Base-by-base conservation (phyloP, 106 monocot genomes). In the Narthecium ossifragum region DNA sequence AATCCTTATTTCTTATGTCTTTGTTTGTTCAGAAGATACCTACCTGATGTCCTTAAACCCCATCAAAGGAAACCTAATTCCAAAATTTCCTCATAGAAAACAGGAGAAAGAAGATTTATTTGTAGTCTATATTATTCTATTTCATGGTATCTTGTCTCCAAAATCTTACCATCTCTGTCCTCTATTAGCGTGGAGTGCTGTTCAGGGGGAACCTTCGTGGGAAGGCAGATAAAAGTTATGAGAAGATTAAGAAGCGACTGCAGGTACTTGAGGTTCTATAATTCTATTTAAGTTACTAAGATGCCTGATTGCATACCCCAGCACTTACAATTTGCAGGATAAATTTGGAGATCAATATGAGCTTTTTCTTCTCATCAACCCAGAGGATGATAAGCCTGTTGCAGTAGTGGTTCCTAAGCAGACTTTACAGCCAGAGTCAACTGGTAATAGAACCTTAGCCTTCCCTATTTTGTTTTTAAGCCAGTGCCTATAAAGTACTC, bases 121-220 rank as follows among this genome's bases (percentile, higher is more conserved):
- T 43, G 14, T 43, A 18, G 11, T 4, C 6, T 18, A 10, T 17
- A 43, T 17, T 43, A 43, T 34, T 11, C 34, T 8, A 31, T 31
- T 46, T 6, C 6, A 26, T 57, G 34, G 10, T 56, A n/a, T n/a
- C n/a, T n/a, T n/a, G n/a, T 41, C 8, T 34, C 30, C 51, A 26
- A 25, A 20, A 14, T 40, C 21, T 26, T 51, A 5, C 31, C 41
- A 6, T 13, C 21, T 60, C 18, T 31, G 4, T 63, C 45, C n/a
- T 69, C 56, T 41, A 26, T 55, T 41, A 94, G 94, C 80, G 80
- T 57, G 94, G 94, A 54, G 70, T 89, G 37, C 51, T 94, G 57
- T 94, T 94, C 62, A 85, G 80, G 60, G 94, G 94, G 2, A 94
- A 94, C 61, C 68, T 94, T 26, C 76, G 94, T 68, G 94, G 94